Conservation (phyloP, 305 asterid genomes). For the Fraxinus xanthoxyloides region DNA sequence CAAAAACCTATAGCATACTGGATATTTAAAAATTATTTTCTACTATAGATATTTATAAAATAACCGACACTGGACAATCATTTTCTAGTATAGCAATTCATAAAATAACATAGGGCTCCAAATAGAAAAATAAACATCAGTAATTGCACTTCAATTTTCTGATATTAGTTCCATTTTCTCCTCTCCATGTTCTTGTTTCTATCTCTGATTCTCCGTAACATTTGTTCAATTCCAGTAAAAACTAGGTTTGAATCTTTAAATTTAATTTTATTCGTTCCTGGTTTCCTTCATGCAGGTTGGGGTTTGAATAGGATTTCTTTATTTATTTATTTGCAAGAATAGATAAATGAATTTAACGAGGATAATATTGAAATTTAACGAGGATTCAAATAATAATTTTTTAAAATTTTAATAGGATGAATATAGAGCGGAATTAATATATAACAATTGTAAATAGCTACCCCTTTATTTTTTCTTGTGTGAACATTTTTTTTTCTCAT, state of each 20-base stretch:
- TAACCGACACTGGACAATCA: too few relatives aligned
- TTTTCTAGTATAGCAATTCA: too few relatives aligned
- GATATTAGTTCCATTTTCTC: constrained; percentile 21
- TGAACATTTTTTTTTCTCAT: too few relatives aligned
- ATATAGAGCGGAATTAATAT: too few relatives aligned
- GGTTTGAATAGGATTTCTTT: constrained; percentile 26
- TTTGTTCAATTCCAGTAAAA: constrained; percentile 2
- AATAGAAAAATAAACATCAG: constrained; percentile 11
- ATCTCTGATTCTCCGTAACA: background rate
- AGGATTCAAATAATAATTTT: too few relatives aligned
- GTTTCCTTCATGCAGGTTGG: constrained; percentile 21
- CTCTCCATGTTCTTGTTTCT: background rate
- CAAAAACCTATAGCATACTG: constrained; percentile 63
- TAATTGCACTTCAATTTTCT: constrained; percentile 16
- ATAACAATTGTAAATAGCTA: too few relatives aligned
- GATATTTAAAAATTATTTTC: constrained; percentile 24
- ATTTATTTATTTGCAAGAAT: background rate
- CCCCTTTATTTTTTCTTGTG: too few relatives aligned
- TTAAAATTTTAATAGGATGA: too few relatives aligned
- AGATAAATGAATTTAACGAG: too few relatives aligned
- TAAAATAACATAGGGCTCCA: too few relatives aligned
- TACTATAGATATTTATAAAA: too few relatives aligned
- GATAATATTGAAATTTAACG: too few relatives aligned
- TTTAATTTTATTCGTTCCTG: background rate
- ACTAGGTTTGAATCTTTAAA: background rate